Evolutionary conservation across 2,329 filamentous ascomycete species (phyloP), one percentile per base, ranked within the genome.

Genomic region (Talaromyces albobiverticillius): DNA sequence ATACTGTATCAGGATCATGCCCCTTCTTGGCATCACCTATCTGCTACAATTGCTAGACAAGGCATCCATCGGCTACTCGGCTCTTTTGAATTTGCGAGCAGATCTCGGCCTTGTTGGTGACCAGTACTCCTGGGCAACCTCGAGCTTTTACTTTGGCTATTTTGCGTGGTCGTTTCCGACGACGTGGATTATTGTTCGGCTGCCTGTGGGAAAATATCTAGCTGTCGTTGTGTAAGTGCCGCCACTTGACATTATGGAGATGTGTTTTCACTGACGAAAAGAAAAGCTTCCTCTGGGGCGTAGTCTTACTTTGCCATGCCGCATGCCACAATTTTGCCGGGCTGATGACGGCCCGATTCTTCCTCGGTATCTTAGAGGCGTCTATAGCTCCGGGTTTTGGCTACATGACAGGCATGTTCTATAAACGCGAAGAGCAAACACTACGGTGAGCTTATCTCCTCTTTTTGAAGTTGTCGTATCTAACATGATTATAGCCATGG

Each of bases 161-260:
- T 73, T 86, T 31, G 78, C 70, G 43, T 84, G 81, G 79, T 80
- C 83, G 56, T 82, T 82, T 0, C 81, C 84, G 56, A 82, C 81
- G 0, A 81, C 80, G 0, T 75, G 76, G 53, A 73, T 86, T 25
- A 84, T 86, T 55, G 80, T 85, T 58, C 82, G 79, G 59, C 76
- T 85, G 0, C 82, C 82, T 0, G 81, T 81, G 57, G 75, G 79
- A 2, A 79, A 82, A 23, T 67, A 85, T 8, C 82, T 85, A 79
- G 76, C 82, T 0, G 43, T 60, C 0, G 59, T 79, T 13, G 66
- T 73, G 26, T 64, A 29, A 29, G n/a, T n/a, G n/a, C n/a, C n/a
- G n/a, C n/a, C n/a, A n/a, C n/a, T n/a, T n/a, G n/a, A n/a, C n/a
- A n/a, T n/a, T n/a, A n/a, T n/a, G n/a, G n/a, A n/a, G n/a, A n/a